Base-by-base conservation (phyloP, 2,329 filamentous ascomycete species). In the Coccinonectria pachysandricola region DNA sequence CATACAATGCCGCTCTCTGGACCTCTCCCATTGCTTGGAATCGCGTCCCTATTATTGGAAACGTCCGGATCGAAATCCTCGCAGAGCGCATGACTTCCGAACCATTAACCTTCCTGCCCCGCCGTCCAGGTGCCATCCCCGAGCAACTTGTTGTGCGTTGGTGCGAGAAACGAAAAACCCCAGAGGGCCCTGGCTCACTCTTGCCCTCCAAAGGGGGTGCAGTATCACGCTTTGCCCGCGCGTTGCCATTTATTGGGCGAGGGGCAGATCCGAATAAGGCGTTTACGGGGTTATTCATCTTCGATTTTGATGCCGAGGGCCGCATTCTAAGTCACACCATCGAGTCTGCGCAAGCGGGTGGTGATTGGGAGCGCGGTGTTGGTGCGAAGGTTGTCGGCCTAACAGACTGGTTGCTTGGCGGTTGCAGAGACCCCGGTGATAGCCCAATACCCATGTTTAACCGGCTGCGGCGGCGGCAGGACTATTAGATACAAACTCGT, bases 21-120 rank as follows among this genome's bases (percentile, higher is more conserved):
- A 95, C 91, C 1, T 86, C 87, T 0, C 91, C 91, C 0, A 79
- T 98, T 26, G 88, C 87, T 15, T 98, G 91, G 91, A 92, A 92
- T 46, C 75, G 83, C 15, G 70, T 98, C 1, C 91, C 91, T 3
- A 73, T 96, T 12, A 71, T 95, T 16, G 87, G 88, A 40, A 93
- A 94, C 46, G 84, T 95, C 22, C 78, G 76, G 42, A 70, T 98
- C 8, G 76, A 84, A 43, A 91, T 98, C 27, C 57, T 93, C 11
- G 88, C 83, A 8, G 87, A 94, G 62, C 81, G 88, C 42, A 91
- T 98, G 71, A 73, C 79, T 31, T 70, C 72, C 34, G 67, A 66
- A 37, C 63, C 64, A 6, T 42, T 63, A 15, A 62, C 59, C 48
- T 56, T 68, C 29, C 50, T 64, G 12, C 60, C 64, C 26, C 52